Conservation (phyloP, 768 basidiomycete genomes). For the Coprinopsis sp. region DNA sequence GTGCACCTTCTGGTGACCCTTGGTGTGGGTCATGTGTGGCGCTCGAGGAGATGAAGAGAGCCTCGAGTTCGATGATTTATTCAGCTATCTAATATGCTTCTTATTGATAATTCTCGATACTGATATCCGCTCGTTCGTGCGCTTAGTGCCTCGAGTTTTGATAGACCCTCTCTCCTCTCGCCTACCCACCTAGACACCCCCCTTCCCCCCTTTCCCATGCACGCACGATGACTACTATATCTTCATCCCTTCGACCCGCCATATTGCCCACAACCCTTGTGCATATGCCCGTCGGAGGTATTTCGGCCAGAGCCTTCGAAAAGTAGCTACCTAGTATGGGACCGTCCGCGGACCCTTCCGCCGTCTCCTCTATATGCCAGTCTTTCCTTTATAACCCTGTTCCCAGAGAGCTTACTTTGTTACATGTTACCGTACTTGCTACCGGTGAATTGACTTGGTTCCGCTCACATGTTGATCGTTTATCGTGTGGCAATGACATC, state of each 20-base stretch:
- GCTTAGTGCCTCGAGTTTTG: background rate
- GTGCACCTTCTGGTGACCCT: background rate
- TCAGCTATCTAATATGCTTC: slow-evolving; percentile 1
- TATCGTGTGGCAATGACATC: too few relatives aligned
- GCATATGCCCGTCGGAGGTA: slow-evolving; percentile 2
- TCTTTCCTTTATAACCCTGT: background rate
- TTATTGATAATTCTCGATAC: slow-evolving; percentile 2
- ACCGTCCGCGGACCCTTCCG: background rate
- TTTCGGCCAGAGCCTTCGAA: slow-evolving; percentile 2
- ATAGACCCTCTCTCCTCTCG: background rate
- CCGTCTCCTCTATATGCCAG: too few relatives aligned
- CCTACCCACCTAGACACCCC: background rate
- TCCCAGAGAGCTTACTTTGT: background rate
- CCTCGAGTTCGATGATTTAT: background rate
- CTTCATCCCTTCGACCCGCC: background rate
- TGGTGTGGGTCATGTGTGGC: background rate
- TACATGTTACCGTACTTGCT: too few relatives aligned
- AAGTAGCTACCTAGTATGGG: background rate
- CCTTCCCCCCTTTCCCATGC: background rate
- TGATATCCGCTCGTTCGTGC: too few relatives aligned
- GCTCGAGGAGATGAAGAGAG: background rate
- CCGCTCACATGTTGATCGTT: too few relatives aligned
- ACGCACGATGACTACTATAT: too few relatives aligned
- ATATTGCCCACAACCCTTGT: background rate
- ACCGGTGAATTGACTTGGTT: too few relatives aligned